Evolutionary conservation across 2,329 filamentous ascomycete species (phyloP), one percentile per base, ranked within the genome.

Genomic region (Sporothrix pallida): DNA sequence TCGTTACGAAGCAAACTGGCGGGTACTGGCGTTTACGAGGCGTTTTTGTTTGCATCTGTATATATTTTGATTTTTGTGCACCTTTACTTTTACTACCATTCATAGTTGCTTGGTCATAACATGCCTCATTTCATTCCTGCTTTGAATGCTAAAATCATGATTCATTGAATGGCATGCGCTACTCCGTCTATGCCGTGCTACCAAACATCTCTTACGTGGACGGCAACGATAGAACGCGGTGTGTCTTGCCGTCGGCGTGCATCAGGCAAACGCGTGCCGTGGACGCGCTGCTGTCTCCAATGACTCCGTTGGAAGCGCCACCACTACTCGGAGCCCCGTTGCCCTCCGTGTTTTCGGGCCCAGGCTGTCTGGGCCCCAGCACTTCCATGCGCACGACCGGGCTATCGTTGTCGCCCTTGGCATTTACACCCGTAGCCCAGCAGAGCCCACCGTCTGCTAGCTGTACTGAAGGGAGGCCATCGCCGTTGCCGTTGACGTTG

Each of bases 211-310:
- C 70, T 0, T 13, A 37, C 42, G 67, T 10, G 0, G 81, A 79
- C 5, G 83, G 83, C 13, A 89, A 76, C 0, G 81, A 79, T 77
- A 86, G 88, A 0, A 86, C 85, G 71, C 82, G 84, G 77, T 87
- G 86, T 3, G 81, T 83, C 23, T 83, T 81, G 70, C 83, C 81
- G 74, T 88, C 86, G 31, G 80, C 82, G 17, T 84, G 84, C 9
- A 90, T 78, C 9, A 90, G 79, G 74, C 86, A 87, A 3, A 89
- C 80, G 68, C 87, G 82, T 2, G 83, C 81, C 86, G 58, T 85
- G 81, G 23, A 83, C 78, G 7, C 81, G 80, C 56, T 50, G 37
- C 37, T 23, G 20, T 68, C 48, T 15, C 17, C 13, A 23, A 62
- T 50, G 4, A 63, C 17, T 42, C 58, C 37, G 31, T n/a, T 63